Percentiles rank a stretch among this genome's conserved stretches.
phyloP scores from a whole-genome alignment of 306 rosid species.

The Casuarina cunninghamiana region DNA sequence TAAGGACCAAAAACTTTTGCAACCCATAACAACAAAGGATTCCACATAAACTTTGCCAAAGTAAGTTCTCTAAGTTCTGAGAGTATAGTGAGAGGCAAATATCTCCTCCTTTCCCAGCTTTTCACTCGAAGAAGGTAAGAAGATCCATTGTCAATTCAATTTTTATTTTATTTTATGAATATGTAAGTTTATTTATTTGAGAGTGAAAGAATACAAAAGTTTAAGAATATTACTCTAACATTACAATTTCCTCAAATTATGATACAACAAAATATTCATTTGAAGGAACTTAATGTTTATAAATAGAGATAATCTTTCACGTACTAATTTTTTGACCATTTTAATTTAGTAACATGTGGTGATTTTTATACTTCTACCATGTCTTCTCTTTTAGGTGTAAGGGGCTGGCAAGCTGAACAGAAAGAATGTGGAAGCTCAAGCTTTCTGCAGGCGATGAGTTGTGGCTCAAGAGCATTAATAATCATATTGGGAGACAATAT shows the following conservation, averaged over 20 bases:
- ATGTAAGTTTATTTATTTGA: too few relatives aligned
- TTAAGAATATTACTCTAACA: too few relatives aligned
- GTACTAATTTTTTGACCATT: too few relatives aligned
- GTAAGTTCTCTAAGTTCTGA: background rate
- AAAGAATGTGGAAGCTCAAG: conserved; percentile 65
- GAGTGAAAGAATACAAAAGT: too few relatives aligned
- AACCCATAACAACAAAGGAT: background rate
- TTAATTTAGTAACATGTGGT: too few relatives aligned
- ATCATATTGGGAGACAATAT: conserved; percentile 63
- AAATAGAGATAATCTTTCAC: too few relatives aligned
- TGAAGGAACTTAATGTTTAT: too few relatives aligned
- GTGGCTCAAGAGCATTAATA: conserved; percentile 42
- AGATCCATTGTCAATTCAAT: too few relatives aligned
- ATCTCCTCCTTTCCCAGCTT: background rate
- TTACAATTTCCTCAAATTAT: too few relatives aligned
- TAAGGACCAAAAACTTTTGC: background rate
- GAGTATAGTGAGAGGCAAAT: background rate
- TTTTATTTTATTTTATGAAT: too few relatives aligned
- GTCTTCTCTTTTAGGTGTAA: background rate
- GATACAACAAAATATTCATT: too few relatives aligned
- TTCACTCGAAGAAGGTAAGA: background rate
- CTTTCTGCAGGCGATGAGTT: conserved; percentile 44
- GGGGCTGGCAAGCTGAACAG: background rate
- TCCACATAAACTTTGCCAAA: background rate
- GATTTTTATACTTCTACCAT: too few relatives aligned